Evolutionary conservation across 176 grass and related monocot species (phyloP).

Genomic region (Puccinellia tenuiflora): DNA sequence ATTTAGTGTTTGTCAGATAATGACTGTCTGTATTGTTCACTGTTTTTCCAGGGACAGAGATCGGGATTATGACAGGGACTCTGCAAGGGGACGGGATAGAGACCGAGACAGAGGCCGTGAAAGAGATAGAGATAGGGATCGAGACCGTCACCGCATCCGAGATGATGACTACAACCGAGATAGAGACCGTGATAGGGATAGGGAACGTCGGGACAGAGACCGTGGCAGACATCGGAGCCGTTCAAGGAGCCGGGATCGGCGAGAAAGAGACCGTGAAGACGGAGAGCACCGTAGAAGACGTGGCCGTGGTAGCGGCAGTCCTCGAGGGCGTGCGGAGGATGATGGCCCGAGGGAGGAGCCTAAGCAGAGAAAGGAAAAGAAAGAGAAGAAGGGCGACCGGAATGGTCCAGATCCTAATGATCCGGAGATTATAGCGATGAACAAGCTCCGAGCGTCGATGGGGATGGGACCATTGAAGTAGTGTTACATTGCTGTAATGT

Average conservation of each 20-base stretch:
- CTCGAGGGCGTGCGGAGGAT: conserved; percentile 42
- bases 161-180: conserved; percentile 61
- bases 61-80: conserved; percentile 52
- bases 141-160: conserved; percentile 45
- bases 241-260: conserved; percentile 66
- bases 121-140: conserved; percentile 53
- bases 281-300: conserved; percentile 57
- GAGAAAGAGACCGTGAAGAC: conserved; percentile 63
- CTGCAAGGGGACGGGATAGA: conserved; percentile 43
- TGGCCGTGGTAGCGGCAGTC: conserved; percentile 47
- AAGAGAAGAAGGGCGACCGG: conserved; percentile 57
- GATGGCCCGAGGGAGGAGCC: conserved; percentile 42
- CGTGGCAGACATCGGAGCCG: conserved; percentile 48
- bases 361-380: conserved; percentile 69
- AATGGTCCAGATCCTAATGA: conserved; percentile 54
- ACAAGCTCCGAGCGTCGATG: conserved; percentile 57
- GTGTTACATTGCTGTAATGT: conserved; percentile 7
- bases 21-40: neutral
- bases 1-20: neutral
- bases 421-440: conserved; percentile 71
- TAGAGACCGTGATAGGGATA: conserved; percentile 47
- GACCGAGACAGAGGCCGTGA: conserved; percentile 49
- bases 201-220: conserved; percentile 56
- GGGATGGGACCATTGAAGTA: conserved; percentile 67
- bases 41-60: conserved; percentile 52